Base-by-base conservation (phyloP, 192 early-diverging fungal genomes). In the Phycomyces nitens region DNA sequence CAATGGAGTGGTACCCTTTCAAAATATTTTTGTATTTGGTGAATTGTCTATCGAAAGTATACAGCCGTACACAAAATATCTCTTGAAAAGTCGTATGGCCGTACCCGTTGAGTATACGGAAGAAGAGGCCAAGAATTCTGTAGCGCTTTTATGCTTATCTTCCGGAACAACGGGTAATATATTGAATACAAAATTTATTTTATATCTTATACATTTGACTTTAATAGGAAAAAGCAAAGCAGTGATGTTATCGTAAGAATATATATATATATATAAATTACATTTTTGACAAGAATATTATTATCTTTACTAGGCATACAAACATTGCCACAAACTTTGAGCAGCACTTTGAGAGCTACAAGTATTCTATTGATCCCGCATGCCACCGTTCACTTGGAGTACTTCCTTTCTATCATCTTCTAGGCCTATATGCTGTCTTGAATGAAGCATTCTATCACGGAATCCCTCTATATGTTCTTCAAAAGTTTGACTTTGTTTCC, bases 401-500 rank as follows among this genome's bases (percentile, higher is more conserved):
- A 10, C 51, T 71, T 40, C 69, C 69, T 0, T 65, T 71, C 23
- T 71, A 60, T 39, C 70, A 72, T 18, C 66, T 72, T 18, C 23
- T 40, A 7, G 51, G 60, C 0, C 27, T 62, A 34, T 34, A 34
- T 7, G 29, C 29, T 34, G 29, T 34, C 7, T 34, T 34, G 7
- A 34, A 68, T 3, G 2, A 38, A 20, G 10, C 62, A 14, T 21
- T 69, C 18, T 74, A 65, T 20, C 64, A 56, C 61, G 71, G 69
- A 11, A 53, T 60, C 21, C 62, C 80, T 14, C 53, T 82, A 18
- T 72, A 89, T 21, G 79, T 91, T 5, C 57, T 90, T 27, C 80
- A 81, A 14, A 84, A 82, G 62, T 93, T 91, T 56, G 79, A 84
- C 47, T 67, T 88, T 5, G 62, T 62, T 2, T 58, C 49, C 10